phyloP scores from a whole-genome alignment of 495 filamentous ascomycete species.

The Lepraria neglecta region DNA sequence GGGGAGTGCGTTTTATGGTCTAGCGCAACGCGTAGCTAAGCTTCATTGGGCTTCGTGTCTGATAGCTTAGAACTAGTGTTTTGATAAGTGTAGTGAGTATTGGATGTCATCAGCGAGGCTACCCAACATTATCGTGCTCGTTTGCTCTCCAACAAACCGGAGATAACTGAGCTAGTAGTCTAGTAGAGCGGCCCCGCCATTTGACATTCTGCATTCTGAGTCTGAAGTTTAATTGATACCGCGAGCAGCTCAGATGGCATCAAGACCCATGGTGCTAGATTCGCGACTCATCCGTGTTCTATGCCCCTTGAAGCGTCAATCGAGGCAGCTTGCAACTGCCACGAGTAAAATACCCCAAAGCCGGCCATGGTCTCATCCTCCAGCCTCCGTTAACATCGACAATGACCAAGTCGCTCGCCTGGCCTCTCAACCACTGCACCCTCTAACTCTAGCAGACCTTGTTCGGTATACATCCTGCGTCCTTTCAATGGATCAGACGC shows the following conservation, averaged over 20 bases:
- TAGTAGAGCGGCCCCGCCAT: no score
- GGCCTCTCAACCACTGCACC: constrained; percentile 70
- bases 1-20: no score
- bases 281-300: constrained; percentile 11
- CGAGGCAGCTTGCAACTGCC: constrained; percentile 10
- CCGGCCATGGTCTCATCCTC: constrained; percentile 17
- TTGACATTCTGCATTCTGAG: no score
- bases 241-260: not conserved
- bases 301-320: constrained; percentile 15
- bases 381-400: constrained; percentile 38
- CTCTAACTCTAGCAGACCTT: constrained; percentile 78
- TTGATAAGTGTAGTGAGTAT: no score
- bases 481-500: not conserved
- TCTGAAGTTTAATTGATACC: no score
- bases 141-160: no score
- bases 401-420: constrained; percentile 72
- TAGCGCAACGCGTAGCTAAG: no score
- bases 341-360: constrained; percentile 3
- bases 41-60: no score
- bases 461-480: constrained; percentile 55
- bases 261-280: constrained; percentile 16
- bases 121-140: no score
- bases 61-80: no score
- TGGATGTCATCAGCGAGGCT: no score
- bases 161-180: no score